Evolutionary conservation across 768 basidiomycete species (phyloP).

Genomic region (Lentinula lateritia): DNA sequence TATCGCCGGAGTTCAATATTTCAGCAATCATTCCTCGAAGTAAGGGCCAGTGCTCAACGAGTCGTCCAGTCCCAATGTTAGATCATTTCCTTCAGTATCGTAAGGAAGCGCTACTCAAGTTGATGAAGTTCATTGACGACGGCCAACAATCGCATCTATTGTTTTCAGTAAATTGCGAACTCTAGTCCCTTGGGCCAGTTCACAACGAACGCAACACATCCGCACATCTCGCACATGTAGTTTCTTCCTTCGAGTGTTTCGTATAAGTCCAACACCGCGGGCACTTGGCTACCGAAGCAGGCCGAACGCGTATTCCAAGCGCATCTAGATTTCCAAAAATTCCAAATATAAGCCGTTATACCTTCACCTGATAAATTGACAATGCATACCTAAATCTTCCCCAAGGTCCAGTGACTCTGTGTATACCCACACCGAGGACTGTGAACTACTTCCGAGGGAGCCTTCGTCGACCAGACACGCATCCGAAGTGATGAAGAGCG

Average conservation of each 20-base stretch:
- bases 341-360: not conserved
- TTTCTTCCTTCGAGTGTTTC: conserved; percentile 35
- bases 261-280: conserved; percentile 89
- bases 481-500: conserved; percentile 79
- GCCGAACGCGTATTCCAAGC: conserved; percentile 50
- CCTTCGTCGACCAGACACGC: conserved; percentile 46
- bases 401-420: conserved; percentile 34
- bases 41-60: too few relatives aligned
- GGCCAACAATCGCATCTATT: too few relatives aligned
- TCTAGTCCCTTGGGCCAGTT: too few relatives aligned
- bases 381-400: conserved; percentile 30
- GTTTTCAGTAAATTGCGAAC: too few relatives aligned
- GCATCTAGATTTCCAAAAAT: conserved; percentile 19
- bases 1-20: too few relatives aligned
- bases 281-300: conserved; percentile 66
- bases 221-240: conserved; percentile 62
- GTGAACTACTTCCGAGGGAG: conserved; percentile 24
- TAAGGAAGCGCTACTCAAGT: too few relatives aligned
- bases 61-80: too few relatives aligned
- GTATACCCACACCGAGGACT: conserved; percentile 46
- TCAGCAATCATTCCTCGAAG: too few relatives aligned
- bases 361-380: not conserved
- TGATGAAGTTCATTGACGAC: too few relatives aligned
- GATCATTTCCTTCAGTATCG: too few relatives aligned
- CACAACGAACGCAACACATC: not conserved